Conservation (phyloP, 768 basidiomycete genomes). For the Boletus subparvulus region DNA sequence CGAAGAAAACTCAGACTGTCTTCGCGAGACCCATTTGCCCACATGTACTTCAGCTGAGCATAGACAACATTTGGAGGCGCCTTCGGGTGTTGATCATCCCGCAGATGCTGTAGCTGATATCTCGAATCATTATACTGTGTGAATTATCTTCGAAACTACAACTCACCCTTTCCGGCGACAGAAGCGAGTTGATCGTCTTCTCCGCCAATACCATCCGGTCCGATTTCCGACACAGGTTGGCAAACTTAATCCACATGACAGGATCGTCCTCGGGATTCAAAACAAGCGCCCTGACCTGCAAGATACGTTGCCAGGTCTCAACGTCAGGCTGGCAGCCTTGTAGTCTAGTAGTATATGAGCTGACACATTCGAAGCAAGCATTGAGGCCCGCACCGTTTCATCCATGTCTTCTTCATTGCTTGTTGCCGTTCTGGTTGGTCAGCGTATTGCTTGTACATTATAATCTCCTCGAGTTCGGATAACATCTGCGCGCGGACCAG, state of each 20-base stretch:
- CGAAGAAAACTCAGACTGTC: conserved; percentile 82
- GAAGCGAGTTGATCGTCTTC: conserved; percentile 91
- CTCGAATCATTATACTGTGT: conserved; percentile 1
- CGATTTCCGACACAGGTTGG: conserved; percentile 93
- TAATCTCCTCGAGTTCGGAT: conserved; percentile 97
- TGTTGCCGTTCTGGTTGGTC: conserved; percentile 93
- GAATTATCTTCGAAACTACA: not conserved
- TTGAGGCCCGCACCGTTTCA: conserved; percentile 70
- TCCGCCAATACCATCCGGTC: conserved; percentile 94
- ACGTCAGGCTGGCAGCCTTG: conserved; percentile 98
- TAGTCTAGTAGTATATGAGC: conserved; percentile 47
- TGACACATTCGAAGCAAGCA: not conserved
- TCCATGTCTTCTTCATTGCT: conserved; percentile 94
- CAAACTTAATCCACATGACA: conserved; percentile 98
- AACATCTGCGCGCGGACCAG: conserved; percentile 99
- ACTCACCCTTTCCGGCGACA: conserved; percentile 69
- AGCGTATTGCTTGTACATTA: conserved; percentile 89
- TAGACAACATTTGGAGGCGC: conserved; percentile 97
- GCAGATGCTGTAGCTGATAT: conserved; percentile 43
- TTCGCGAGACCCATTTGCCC: conserved; percentile 80
- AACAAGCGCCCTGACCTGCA: conserved; percentile 94
- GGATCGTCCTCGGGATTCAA: conserved; percentile 92
- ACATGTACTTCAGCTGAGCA: conserved; percentile 92
- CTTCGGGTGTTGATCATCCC: conserved; percentile 55
- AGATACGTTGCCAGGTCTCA: conserved; percentile 97